Conservation (phyloP, 768 basidiomycete species). For the Candolleomyces eurysporus region DNA sequence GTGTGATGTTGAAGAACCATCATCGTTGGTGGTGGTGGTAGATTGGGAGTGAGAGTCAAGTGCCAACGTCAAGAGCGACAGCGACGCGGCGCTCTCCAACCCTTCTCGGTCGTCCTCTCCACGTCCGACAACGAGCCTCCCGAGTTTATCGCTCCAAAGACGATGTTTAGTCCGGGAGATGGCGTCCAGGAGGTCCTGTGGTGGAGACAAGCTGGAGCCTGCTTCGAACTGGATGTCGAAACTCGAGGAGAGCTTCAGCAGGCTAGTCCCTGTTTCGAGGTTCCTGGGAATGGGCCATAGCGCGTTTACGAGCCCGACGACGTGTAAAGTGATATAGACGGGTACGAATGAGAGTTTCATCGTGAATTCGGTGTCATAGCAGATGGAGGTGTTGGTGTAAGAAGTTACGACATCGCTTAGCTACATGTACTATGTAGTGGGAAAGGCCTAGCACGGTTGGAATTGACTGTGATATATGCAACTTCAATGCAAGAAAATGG, state of each 20-base stretch:
- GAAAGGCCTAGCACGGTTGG: too few species aligned
- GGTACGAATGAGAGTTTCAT: too few species aligned
- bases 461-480: neutral
- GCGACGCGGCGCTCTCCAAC: constrained; percentile 36
- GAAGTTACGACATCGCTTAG: neutral
- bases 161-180: constrained; percentile 43
- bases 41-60: constrained; percentile 23
- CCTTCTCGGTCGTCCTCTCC: constrained; percentile 44
- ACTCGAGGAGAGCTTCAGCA: constrained; percentile 43
- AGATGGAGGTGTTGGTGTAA: neutral
- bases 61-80: constrained; percentile 44
- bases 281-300: constrained; percentile 51
- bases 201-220: constrained; percentile 31
- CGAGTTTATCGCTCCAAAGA: constrained; percentile 53
- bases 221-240: constrained; percentile 51
- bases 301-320: constrained; percentile 17
- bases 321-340: neutral
- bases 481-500: neutral
- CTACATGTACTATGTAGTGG: too few species aligned
- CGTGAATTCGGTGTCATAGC: neutral
- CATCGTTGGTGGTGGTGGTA: too few species aligned
- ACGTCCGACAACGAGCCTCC: constrained; percentile 57
- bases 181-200: constrained; percentile 59
- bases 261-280: constrained; percentile 38
- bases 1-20: too few species aligned